Evolutionary conservation across 495 filamentous ascomycete genomes (phyloP).

Genomic region (Penicillium salamii): DNA sequence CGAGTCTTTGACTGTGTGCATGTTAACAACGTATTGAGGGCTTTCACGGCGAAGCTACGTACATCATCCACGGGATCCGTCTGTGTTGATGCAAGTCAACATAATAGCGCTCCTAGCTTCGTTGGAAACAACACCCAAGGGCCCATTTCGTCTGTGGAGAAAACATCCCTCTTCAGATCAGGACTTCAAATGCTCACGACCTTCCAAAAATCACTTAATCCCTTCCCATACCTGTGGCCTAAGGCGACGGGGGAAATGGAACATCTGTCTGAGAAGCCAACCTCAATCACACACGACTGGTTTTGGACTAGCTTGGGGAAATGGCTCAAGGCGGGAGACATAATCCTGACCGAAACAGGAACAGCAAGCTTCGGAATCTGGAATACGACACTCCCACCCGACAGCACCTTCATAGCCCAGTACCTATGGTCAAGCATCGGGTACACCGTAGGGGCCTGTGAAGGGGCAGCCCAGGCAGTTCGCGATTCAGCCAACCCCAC

Average conservation of each 20-base stretch:
- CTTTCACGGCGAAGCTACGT: neutral
- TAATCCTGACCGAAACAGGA: neutral
- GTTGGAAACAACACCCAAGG: too few relatives aligned
- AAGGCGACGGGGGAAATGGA: neutral
- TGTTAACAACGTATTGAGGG: neutral
- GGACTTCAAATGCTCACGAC: neutral
- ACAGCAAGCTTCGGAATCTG: neutral
- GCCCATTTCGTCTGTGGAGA: too few relatives aligned
- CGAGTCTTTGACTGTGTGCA: neutral
- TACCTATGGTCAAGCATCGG: neutral
- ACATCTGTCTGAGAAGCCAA: neutral
- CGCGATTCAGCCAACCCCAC: neutral
- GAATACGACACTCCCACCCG: neutral
- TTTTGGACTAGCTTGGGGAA: neutral
- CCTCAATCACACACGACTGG: neutral
- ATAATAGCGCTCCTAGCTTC: too few relatives aligned
- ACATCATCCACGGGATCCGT: neutral
- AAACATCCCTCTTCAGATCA: too few relatives aligned
- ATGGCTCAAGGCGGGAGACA: neutral
- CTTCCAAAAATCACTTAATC: neutral
- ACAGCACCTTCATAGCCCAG: neutral
- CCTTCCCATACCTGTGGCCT: neutral
- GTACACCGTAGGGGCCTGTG: neutral
- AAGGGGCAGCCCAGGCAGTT: neutral
- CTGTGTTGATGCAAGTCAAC: too few relatives aligned